Evolutionary conservation across 805 yeast species (phyloP), one percentile per base, ranked within the genome.

Genomic region (Yamadazyma sp.): DNA sequence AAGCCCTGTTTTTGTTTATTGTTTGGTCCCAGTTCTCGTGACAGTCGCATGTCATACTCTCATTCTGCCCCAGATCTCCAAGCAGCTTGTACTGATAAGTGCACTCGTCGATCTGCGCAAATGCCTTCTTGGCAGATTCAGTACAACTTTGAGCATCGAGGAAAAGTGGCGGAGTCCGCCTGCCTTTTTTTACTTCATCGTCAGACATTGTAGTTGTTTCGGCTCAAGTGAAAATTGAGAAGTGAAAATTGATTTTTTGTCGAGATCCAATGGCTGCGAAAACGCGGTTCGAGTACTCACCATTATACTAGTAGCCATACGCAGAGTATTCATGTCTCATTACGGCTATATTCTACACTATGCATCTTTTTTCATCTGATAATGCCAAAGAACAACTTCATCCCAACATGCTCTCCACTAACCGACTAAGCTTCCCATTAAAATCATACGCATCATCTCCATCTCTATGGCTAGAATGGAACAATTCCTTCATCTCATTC

Each of bases 11-110:
- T 38, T 64, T 66, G 16, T 64, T 67, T 10, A 31, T 20, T 9
- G 42, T 51, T 13, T 59, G 37, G 35, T 60, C 70, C 73, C 72
- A 67, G 13, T 69, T 71, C 57, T 73, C 85, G 28, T 42, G 50
- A 68, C 99, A 91, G 55, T 89, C 97, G 70, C 99, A 91, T 11
- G 90, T 78, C 93, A 91, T 89, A 46, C 74, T 73, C 48, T 87
- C 95, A 45, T 80, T 81, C 53, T 84, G 86, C 35, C 83, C 86
- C 2, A 89, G 73, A 24, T 73, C 66, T 8, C 96, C 95, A 9
- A 86, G 62, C 8, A 59, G 50, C 52, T 80, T 82, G 37, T 67
- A 67, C 14, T 77, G 67, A 57, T 89, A 91, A 5, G 75, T 67
- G 53, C 90, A 83, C 36, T 73, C 73, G 19, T 62, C 60, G 32